Conservation (phyloP, 139 green algal species). For the Chlorella sp. region DNA sequence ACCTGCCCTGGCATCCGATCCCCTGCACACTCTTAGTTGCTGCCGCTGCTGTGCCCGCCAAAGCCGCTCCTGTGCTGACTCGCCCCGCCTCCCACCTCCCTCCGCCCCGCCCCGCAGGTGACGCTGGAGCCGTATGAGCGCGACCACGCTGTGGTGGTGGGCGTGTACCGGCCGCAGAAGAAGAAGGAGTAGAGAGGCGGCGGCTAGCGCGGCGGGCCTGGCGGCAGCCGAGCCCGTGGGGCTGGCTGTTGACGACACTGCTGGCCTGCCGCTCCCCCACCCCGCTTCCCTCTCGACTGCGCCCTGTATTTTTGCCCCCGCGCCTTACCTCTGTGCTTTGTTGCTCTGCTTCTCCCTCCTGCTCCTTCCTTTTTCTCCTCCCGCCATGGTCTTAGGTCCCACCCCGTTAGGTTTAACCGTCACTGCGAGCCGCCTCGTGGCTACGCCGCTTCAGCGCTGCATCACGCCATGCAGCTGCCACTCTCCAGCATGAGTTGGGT, state of each 20-base stretch:
- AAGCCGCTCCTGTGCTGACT: neutral
- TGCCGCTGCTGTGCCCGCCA: neutral
- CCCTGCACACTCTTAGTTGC: conserved; percentile 15
- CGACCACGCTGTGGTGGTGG: conserved; percentile 97
- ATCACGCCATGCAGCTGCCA: too few species aligned
- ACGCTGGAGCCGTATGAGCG: conserved; percentile 99
- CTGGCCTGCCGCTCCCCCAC: neutral
- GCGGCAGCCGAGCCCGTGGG: neutral
- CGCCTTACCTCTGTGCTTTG: neutral
- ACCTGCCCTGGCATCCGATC: neutral
- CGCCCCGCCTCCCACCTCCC: neutral
- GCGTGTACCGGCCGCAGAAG: conserved; percentile 68
- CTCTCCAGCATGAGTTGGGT: too few species aligned
- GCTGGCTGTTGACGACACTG: neutral
- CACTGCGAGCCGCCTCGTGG: too few species aligned
- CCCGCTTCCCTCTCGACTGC: neutral
- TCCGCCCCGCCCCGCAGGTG: conserved; percentile 74
- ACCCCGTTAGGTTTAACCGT: neutral
- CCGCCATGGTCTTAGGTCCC: neutral
- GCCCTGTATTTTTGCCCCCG: neutral
- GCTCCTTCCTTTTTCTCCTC: neutral
- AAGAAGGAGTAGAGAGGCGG: conserved; percentile 38
- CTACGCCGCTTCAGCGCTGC: too few species aligned
- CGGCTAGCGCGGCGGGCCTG: neutral
- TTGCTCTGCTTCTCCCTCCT: neutral